Conservation (phyloP, 78 protist species). For the Emiliania huxleyi region DNA sequence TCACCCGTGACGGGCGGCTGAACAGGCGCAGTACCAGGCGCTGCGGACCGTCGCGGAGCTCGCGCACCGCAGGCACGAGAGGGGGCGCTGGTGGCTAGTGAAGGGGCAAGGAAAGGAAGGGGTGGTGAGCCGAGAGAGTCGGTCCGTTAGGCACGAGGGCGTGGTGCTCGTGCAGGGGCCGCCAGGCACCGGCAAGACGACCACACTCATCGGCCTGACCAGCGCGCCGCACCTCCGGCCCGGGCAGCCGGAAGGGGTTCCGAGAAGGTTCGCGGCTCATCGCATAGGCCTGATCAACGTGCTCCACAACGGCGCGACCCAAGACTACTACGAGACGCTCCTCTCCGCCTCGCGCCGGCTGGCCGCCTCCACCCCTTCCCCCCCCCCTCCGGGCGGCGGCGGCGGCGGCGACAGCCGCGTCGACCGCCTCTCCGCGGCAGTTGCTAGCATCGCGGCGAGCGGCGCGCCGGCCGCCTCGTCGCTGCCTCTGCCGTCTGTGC, state of each 20-base stretch:
- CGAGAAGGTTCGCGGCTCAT: too few relatives aligned
- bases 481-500: not conserved
- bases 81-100: not conserved
- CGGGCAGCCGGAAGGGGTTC: too few relatives aligned
- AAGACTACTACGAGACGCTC: not conserved
- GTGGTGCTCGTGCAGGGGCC: not conserved
- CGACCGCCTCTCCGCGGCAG: not conserved
- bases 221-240: too few relatives aligned
- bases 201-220: too few relatives aligned
- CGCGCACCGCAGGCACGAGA: not conserved
- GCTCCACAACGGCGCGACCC: not conserved
- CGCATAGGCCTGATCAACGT: not conserved
- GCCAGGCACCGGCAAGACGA: conserved; percentile 17
- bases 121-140: too few relatives aligned
- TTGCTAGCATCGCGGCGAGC: not conserved
- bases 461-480: not conserved
- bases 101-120: too few relatives aligned
- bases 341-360: not conserved
- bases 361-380: not conserved
- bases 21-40: not conserved
- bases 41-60: not conserved
- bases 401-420: not conserved
- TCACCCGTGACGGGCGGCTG: not conserved
- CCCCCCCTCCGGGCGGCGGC: not conserved
- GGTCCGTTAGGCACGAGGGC: conserved; percentile 13